Base-by-base conservation (phyloP, 768 basidiomycete species). In the Leccinum barrowsii region DNA sequence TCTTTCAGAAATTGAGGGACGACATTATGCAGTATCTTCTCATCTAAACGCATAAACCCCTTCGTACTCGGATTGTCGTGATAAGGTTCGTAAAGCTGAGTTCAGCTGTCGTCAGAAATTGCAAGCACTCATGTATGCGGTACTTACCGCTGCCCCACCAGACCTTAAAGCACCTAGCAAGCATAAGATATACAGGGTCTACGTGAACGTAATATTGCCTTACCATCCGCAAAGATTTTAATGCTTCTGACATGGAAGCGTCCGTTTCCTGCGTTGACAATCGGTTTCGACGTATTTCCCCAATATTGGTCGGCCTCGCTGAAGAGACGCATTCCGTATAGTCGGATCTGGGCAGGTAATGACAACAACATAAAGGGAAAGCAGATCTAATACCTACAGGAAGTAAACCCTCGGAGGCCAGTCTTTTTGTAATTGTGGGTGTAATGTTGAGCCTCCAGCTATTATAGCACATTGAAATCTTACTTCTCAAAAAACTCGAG, bases 131-230 rank as follows among this genome's bases (percentile, higher is more conserved):
- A 22, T 52, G 15, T n/a, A 17, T 30, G 19, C 48, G 7, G 15
- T 24, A 67, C 78, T 71, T 74, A 89, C 88, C 46, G 94, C 94
- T 48, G 94, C 92, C 48, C 94, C 94, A 57, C 92, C 88, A n/a
- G 88, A 88, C 32, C 94, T 83, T 37, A 97, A 76, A 30, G 94
- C 94, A 57, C 93, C 89, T 90, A 57, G 22, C 22, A 22, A 56
- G n/a, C 40, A 50, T 35, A 40, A 55, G n/a, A 56, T 13, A 40
- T 52, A 7, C 40, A 17, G 7, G 10, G 47, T 34, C 24, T 3
- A 55, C 22, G 21, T 30, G 19, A 10, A 30, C 10, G 21, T n/a
- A 48, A 40, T 22, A 52, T 4, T 10, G 5, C 6, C 28, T 55
- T 54, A 72, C 74, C 80, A 64, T 83, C 86, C 11, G 86, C 85